A percentile compares a stretch with the other conserved stretches of the same genome.
phyloP scores from a whole-genome alignment of 371 early-diverging fungal species.

The Blakeslea trispora region DNA sequence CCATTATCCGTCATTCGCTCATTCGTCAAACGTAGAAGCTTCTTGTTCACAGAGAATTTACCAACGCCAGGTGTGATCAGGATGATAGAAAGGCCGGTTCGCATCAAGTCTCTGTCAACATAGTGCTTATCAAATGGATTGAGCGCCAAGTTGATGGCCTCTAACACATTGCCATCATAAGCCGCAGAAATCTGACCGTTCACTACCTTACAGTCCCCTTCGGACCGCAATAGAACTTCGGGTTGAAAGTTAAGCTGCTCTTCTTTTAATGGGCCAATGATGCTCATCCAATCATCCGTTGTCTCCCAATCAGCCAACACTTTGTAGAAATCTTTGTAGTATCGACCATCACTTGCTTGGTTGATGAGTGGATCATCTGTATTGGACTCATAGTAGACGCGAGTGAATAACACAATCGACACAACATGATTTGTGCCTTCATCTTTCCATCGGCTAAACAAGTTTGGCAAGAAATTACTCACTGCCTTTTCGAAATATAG shows the following conservation, averaged over 20 bases:
- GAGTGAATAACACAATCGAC: slow-evolving; percentile 90
- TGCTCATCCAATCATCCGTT: slow-evolving; percentile 81
- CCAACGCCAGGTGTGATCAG: slow-evolving; percentile 91
- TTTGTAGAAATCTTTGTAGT: slow-evolving; percentile 92
- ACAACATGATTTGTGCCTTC: slow-evolving; percentile 93
- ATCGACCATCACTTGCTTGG: slow-evolving; percentile 57
- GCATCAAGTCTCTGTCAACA: slow-evolving; percentile 89
- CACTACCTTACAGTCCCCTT: slow-evolving; percentile 52
- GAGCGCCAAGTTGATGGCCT: slow-evolving; percentile 93
- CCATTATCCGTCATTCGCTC: slow-evolving; percentile 96
- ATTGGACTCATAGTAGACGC: slow-evolving; percentile 73
- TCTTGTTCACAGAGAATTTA: slow-evolving; percentile 83
- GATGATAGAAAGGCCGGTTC: slow-evolving; percentile 92
- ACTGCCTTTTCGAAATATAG: slow-evolving; percentile 90
- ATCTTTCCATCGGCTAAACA: slow-evolving; percentile 87
- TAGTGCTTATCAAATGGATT: slow-evolving; percentile 93
- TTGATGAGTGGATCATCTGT: slow-evolving; percentile 51
- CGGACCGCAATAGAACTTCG: slow-evolving; percentile 69
- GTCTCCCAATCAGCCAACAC: slow-evolving; percentile 94
- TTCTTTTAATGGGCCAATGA: slow-evolving; percentile 75
- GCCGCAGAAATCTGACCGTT: slow-evolving; percentile 75
- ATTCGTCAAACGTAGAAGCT: slow-evolving; percentile 84
- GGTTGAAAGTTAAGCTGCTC: slow-evolving; percentile 83
- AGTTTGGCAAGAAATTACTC: slow-evolving; percentile 85
- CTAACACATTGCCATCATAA: slow-evolving; percentile 90